Percentiles rank a stretch among this genome's conserved stretches.
Conservation (phyloP, 2,329 filamentous ascomycete genomes). For the Pyrenophora teres region DNA sequence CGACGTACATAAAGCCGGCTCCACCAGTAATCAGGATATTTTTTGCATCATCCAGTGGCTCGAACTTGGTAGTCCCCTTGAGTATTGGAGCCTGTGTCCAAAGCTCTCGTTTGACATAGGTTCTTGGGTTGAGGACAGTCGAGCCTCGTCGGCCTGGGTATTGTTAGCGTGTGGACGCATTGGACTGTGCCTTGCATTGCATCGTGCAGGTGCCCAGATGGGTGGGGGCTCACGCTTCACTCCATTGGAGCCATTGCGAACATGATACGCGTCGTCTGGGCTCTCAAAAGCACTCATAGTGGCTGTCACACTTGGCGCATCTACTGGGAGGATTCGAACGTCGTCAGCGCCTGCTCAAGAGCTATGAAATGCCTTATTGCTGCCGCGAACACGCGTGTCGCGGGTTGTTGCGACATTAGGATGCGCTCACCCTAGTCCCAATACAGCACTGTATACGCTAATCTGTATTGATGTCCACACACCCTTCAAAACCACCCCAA, state of each 20-base stretch:
- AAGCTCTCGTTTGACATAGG: conserved; percentile 61
- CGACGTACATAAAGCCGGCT: conserved; percentile 79
- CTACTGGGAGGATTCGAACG: neutral
- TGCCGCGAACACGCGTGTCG: conserved; percentile 2
- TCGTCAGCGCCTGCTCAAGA: conserved; percentile 4
- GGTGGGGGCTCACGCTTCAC: conserved; percentile 34
- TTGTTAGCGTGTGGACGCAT: conserved; percentile 3
- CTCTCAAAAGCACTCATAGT: conserved; percentile 37
- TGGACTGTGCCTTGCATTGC: conserved; percentile 11
- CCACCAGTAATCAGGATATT: conserved; percentile 86
- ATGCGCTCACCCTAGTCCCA: neutral
- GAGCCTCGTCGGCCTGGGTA: conserved; percentile 39
- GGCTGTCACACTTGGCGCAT: neutral
- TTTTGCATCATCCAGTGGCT: conserved; percentile 69
- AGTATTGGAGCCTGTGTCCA: conserved; percentile 75
- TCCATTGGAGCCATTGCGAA: conserved; percentile 22
- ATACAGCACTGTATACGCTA: conserved; percentile 9
- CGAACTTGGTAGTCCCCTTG: conserved; percentile 71
- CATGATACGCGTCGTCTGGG: conserved; percentile 20
- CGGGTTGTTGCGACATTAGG: conserved; percentile 1
- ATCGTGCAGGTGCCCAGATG: conserved; percentile 3
- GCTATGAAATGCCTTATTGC: neutral
- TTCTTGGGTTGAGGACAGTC: conserved; percentile 49
- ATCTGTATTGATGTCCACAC: neutral
- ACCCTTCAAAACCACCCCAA: neutral